phyloP scores from a whole-genome alignment of 345 rosid species.

The Eucalyptus melliodora region DNA sequence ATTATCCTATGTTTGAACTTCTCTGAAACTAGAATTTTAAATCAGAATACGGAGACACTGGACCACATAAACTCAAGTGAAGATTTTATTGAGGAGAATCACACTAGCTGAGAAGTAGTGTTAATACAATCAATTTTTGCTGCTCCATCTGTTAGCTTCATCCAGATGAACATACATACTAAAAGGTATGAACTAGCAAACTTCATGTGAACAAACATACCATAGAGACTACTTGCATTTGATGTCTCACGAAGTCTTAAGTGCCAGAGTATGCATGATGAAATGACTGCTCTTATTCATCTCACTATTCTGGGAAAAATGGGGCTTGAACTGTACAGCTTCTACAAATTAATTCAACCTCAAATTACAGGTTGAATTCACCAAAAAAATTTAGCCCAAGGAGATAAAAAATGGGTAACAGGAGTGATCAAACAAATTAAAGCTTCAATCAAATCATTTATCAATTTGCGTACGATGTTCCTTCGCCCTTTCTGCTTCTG shows the following conservation, averaged over 20 bases:
- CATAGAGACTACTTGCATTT: background rate
- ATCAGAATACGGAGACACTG: background rate
- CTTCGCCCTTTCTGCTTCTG: background rate
- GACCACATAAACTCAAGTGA: background rate
- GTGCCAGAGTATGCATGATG: background rate
- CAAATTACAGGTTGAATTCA: background rate
- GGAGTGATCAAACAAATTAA: background rate
- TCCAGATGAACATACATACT: background rate
- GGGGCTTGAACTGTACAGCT: background rate
- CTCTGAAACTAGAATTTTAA: background rate
- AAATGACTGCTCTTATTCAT: background rate
- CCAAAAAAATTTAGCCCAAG: background rate
- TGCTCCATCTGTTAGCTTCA: background rate
- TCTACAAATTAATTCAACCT: background rate
- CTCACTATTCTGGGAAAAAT: background rate
- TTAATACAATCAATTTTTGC: background rate
- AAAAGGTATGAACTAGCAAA: background rate
- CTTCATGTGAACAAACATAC: background rate
- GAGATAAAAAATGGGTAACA: background rate
- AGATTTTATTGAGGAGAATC: background rate
- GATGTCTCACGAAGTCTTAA: background rate
- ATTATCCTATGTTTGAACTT: background rate
- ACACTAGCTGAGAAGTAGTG: background rate
- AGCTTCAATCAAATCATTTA: background rate
- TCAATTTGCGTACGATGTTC: background rate